Percentiles rank a stretch among this genome's conserved stretches.
Evolutionary conservation across 2,329 filamentous ascomycete species (phyloP).

Genomic region (Tolypocladium inflatum): DNA sequence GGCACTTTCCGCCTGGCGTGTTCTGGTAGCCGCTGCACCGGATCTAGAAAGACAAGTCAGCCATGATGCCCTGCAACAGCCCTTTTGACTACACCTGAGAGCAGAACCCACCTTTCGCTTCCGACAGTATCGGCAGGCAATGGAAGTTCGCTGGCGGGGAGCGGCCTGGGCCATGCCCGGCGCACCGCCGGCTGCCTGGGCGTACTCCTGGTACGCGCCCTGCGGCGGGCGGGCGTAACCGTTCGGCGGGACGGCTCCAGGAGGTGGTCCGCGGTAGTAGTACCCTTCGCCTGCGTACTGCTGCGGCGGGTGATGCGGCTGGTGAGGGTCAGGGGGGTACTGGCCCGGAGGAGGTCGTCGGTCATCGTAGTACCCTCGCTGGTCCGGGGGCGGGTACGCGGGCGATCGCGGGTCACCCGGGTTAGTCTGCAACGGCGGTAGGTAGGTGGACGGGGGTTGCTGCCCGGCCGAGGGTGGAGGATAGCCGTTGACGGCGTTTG

Average conservation of each 20-base stretch:
- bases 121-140: conserved; percentile 51
- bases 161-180: conserved; percentile 39
- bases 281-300: conserved; percentile 24
- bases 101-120: conserved; percentile 43
- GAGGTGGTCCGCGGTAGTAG: conserved; percentile 19
- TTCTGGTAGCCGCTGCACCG: conserved; percentile 53
- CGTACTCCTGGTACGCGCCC: conserved; percentile 24
- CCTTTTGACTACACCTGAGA: not conserved
- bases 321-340: conserved; percentile 15
- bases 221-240: conserved; percentile 16
- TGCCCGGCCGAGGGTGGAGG: conserved; percentile 26
- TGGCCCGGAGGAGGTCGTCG: conserved; percentile 19
- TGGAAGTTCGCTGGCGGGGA: conserved; percentile 48
- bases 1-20: conserved; percentile 48
- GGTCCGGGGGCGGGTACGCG: conserved; percentile 29
- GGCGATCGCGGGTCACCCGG: conserved; percentile 22
- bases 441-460: conserved; percentile 20
- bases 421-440: conserved; percentile 26
- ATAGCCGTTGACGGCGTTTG: conserved; percentile 36
- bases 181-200: conserved; percentile 18
- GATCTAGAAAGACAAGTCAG: conserved; percentile 30
- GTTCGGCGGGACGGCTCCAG: conserved; percentile 19
- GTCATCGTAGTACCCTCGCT: conserved; percentile 27
- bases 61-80: conserved; percentile 3
- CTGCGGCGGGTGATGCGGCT: not conserved